Evolutionary conservation across 2,329 filamentous ascomycete species (phyloP).

Genomic region (Phialophora macrospora): DNA sequence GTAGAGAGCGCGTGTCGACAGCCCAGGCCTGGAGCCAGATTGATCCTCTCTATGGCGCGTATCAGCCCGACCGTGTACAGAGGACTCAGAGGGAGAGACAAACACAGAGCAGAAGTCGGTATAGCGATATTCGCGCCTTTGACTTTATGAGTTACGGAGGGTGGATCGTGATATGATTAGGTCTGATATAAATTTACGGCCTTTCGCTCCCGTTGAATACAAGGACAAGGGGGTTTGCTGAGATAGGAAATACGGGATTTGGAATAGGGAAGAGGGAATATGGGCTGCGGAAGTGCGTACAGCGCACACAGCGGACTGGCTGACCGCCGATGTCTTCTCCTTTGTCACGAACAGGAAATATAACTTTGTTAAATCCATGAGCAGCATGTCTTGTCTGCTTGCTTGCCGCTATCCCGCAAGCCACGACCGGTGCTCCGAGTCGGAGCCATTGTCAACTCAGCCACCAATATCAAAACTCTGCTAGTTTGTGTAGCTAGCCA

Average conservation of each 20-base stretch:
- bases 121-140: slow-evolving; percentile 4
- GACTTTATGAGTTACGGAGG: slow-evolving; percentile 10
- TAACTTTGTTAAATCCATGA: background rate
- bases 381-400: background rate
- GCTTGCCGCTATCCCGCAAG: background rate
- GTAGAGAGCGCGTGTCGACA: background rate
- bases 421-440: background rate
- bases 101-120: background rate
- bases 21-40: slow-evolving; percentile 6
- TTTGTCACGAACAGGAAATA: background rate
- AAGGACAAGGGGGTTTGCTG: background rate
- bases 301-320: background rate
- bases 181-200: too few relatives aligned
- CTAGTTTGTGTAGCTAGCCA: background rate
- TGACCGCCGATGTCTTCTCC: background rate
- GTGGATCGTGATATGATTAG: slow-evolving; percentile 7
- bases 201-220: background rate
- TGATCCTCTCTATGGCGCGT: slow-evolving; percentile 3
- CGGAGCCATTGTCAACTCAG: background rate
- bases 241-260: background rate
- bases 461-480: background rate
- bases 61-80: background rate
- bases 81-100: background rate
- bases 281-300: background rate
- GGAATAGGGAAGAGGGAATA: background rate